Evolutionary conservation across 257 asterid species (phyloP).

Genomic region (Solanum paucissectum): DNA sequence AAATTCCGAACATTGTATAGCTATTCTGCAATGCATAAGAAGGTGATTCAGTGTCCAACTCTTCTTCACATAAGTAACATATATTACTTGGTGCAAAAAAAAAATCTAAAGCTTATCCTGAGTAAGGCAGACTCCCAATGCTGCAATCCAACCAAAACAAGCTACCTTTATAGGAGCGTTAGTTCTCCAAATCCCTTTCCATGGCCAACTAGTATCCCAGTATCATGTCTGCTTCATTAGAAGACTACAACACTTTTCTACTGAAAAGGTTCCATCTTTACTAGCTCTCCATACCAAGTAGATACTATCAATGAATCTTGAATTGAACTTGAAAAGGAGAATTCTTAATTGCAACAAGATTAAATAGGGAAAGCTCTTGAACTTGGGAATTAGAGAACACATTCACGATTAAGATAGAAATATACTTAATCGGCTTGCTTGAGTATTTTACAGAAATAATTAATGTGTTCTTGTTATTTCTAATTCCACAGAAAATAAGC

Average conservation of each 20-base stretch:
- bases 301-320: neutral
- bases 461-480: neutral
- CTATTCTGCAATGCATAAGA: neutral
- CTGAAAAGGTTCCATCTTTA: neutral
- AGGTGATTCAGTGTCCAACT: neutral
- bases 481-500: neutral
- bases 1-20: neutral
- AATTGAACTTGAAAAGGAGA: neutral
- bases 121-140: neutral
- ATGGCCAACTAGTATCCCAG: neutral
- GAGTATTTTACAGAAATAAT: neutral
- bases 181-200: neutral
- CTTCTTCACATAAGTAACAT: neutral
- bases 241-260: neutral
- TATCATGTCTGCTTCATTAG: neutral
- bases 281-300: neutral
- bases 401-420: neutral
- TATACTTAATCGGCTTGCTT: neutral
- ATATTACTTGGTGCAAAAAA: neutral
- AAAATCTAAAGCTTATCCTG: neutral
- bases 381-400: neutral
- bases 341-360: neutral
- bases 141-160: neutral
- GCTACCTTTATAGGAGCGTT: neutral
- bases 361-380: neutral